phyloP scores from a whole-genome alignment of 108 stramenopile genomes.

The Conticribra weissflogii region DNA sequence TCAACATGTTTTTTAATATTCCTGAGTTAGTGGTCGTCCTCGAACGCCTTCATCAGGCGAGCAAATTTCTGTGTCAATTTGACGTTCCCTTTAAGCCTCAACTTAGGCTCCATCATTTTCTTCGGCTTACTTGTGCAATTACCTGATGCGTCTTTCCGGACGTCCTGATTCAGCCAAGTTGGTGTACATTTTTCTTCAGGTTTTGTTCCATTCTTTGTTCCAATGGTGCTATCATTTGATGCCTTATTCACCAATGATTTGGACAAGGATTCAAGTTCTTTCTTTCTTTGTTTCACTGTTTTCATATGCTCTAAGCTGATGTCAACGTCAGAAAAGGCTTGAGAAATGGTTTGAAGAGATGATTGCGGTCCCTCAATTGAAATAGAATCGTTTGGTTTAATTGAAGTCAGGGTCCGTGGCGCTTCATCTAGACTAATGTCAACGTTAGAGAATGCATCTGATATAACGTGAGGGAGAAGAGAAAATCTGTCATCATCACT shows the following conservation, averaged over 20 bases:
- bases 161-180: background rate
- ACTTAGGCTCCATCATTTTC: conserved; percentile 27
- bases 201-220: background rate
- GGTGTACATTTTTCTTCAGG: background rate
- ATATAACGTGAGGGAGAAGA: conserved; percentile 21
- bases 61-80: conserved; percentile 46
- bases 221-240: background rate
- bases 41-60: conserved; percentile 40
- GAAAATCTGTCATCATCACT: conserved; percentile 12
- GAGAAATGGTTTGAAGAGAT: conserved; percentile 13
- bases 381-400: background rate
- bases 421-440: conserved; percentile 40
- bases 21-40: background rate
- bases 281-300: conserved; percentile 35
- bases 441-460: conserved; percentile 42
- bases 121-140: background rate
- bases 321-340: conserved; percentile 43
- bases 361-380: background rate
- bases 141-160: background rate
- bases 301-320: conserved; percentile 28
- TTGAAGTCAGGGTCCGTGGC: background rate
- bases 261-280: conserved; percentile 32
- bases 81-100: conserved; percentile 43
- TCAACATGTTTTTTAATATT: background rate
- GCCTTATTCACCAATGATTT: conserved; percentile 17